phyloP scores from a whole-genome alignment of 176 grass and related monocot species.

The Oryza coarctata region DNA sequence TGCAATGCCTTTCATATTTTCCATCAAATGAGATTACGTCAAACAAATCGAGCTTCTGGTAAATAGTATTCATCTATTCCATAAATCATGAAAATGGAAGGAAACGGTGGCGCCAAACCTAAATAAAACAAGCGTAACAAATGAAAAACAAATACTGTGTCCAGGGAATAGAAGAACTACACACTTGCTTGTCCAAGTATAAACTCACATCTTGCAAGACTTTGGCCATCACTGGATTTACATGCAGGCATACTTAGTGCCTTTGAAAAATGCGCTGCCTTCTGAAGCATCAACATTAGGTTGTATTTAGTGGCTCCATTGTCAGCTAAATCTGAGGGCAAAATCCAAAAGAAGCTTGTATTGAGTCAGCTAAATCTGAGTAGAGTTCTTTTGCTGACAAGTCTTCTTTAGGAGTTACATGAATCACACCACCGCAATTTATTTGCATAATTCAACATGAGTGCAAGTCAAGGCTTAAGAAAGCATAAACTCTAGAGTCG shows the following conservation, averaged over 20 bases:
- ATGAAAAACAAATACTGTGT: background rate
- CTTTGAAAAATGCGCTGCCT: slow-evolving; percentile 41
- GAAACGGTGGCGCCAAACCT: background rate
- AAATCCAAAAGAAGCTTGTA: slow-evolving; percentile 47
- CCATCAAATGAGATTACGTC: background rate
- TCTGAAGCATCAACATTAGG: slow-evolving; percentile 20
- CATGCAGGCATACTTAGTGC: background rate
- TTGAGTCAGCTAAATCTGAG: slow-evolving; percentile 26
- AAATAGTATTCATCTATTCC: background rate
- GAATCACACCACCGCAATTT: background rate
- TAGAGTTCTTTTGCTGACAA: slow-evolving; percentile 4
- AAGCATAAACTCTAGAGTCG: slow-evolving; percentile 65
- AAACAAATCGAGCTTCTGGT: background rate
- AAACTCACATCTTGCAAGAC: too few relatives aligned
- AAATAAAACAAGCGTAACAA: background rate
- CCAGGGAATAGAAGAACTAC: too few relatives aligned
- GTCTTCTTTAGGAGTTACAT: slow-evolving; percentile 15
- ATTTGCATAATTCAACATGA: too few relatives aligned
- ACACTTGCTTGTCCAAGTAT: too few relatives aligned
- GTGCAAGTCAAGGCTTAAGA: slow-evolving; percentile 48
- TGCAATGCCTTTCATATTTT: background rate
- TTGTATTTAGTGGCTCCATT: too few relatives aligned
- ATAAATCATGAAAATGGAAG: background rate
- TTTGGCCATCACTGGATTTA: too few relatives aligned
- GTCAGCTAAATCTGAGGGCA: too few relatives aligned